These are phyloP conservation scores for Gyromitra esculenta DNA, from an alignment of 2,329 filamentous ascomycete species.

Conservation along the genomic window DNA sequence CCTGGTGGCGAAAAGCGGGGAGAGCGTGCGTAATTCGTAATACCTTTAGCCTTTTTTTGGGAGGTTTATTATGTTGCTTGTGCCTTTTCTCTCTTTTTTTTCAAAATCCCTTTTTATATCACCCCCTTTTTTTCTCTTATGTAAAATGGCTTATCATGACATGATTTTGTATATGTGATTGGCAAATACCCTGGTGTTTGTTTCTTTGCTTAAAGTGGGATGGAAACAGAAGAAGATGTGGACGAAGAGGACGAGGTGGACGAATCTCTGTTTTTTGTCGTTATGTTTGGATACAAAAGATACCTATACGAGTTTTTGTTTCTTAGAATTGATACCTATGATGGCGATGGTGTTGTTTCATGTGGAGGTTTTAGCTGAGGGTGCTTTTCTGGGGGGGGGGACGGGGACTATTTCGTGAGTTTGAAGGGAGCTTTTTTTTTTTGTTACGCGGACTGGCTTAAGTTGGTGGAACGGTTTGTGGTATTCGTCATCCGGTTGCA, in stretches of 20 bases:
- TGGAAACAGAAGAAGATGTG: background rate
- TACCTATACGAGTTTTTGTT: slow-evolving; percentile 5
- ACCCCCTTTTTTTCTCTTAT: slow-evolving; percentile 5
- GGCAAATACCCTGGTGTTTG: background rate
- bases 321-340: slow-evolving; percentile 3
- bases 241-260: background rate
- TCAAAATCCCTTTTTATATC: background rate
- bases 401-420: background rate
- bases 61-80: slow-evolving; percentile 2
- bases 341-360: background rate
- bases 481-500: too few species aligned
- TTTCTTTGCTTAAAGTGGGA: background rate
- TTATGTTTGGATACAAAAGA: slow-evolving; percentile 8
- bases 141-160: slow-evolving; percentile 36
- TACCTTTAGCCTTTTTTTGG: background rate
- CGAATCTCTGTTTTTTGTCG: background rate
- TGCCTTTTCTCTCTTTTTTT: background rate
- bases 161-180: slow-evolving; percentile 33
- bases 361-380: too few species aligned
- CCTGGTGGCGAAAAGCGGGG: background rate
- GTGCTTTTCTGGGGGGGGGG: background rate
- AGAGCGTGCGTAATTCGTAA: slow-evolving; percentile 27
- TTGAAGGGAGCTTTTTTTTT: background rate
- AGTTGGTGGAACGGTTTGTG: too few species aligned
- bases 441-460: too few species aligned